Conservation (phyloP, 148 eudicot species). For the Cornus controversa region DNA sequence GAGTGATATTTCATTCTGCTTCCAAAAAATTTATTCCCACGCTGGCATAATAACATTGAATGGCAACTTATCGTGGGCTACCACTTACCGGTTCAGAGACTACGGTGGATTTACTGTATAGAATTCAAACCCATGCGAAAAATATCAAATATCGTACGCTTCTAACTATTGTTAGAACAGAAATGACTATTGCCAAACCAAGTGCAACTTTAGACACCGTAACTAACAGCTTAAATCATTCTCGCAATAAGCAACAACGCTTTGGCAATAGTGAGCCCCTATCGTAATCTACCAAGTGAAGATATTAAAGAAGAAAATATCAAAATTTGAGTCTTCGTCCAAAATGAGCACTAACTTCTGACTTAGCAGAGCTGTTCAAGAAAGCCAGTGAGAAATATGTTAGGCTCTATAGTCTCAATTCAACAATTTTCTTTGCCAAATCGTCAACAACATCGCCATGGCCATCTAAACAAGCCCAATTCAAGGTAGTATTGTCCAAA, state of each 20-base stretch:
- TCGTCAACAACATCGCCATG: conserved; percentile 8
- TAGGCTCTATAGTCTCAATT: conserved; percentile 9
- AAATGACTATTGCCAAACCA: too few species aligned
- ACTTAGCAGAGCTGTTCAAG: neutral
- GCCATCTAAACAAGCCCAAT: conserved; percentile 8
- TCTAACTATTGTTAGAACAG: too few species aligned
- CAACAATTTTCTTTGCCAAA: conserved; percentile 10
- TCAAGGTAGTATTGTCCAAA: conserved; percentile 16
- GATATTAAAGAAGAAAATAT: neutral
- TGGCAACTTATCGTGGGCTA: neutral
- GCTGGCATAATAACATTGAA: neutral
- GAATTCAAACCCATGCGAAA: neutral
- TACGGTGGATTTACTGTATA: neutral
- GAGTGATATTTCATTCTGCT: too few species aligned
- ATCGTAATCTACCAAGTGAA: too few species aligned
- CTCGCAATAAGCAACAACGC: too few species aligned
- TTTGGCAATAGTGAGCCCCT: too few species aligned
- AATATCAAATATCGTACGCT: neutral
- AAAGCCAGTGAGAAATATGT: neutral
- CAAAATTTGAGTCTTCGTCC: neutral
- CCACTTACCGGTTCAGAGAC: too few species aligned
- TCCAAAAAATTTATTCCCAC: neutral
- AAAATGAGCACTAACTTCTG: neutral
- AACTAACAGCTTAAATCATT: too few species aligned
- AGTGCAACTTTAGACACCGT: too few species aligned